Base-by-base conservation (phyloP, 2,329 filamentous ascomycete genomes). In the Ramularia endophylla region DNA sequence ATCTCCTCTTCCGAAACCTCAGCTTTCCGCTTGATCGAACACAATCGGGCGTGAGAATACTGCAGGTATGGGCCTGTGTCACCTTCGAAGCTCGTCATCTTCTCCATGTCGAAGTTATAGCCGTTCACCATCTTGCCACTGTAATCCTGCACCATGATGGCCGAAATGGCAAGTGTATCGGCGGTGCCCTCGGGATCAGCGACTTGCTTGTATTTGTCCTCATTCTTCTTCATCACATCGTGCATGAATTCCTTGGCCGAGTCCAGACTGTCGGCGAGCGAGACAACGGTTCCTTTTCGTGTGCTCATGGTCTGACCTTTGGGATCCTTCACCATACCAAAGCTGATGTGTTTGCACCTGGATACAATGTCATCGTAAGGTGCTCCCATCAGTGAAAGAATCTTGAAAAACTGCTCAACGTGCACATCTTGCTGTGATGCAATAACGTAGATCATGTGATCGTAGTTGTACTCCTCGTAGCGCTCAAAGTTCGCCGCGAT, bases 71-170 rank as follows among this genome's bases (percentile, higher is more conserved):
- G 85, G 6, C 87, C 87, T 2, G 86, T 92, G 63, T 90, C 85
- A 30, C 85, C 85, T 66, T 92, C 85, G 52, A 89, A 89, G 3
- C 82, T 85, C 6, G 80, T 85, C 83, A 92, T 89, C 51, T 78
- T 75, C 44, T 87, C 80, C 73, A 88, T 81, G 67, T 89, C 82
- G 66, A 90, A 89, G 43, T 75, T 70, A 64, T 84, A 81, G 55
- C 77, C 75, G 65, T 81, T 80, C 59, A 80, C 70, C 82, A 86
- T 79, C 78, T 95, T 97, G 63, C 90, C 92, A 52, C 79, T 85
- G 87, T 97, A 95, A 61, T 97, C 92, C 67, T 97, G 90, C 15
- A 95, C 87, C 88, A 97, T 97, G 60, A 97, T 90, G 60, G 85
- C 84, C 51, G 85, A 89, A 61, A 97, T 95, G 50, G 90, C 92